Evolutionary conservation across 2,329 filamentous ascomycete genomes (phyloP), one percentile per base, ranked within the genome.

Genomic region (Lachnellula hyalina): DNA sequence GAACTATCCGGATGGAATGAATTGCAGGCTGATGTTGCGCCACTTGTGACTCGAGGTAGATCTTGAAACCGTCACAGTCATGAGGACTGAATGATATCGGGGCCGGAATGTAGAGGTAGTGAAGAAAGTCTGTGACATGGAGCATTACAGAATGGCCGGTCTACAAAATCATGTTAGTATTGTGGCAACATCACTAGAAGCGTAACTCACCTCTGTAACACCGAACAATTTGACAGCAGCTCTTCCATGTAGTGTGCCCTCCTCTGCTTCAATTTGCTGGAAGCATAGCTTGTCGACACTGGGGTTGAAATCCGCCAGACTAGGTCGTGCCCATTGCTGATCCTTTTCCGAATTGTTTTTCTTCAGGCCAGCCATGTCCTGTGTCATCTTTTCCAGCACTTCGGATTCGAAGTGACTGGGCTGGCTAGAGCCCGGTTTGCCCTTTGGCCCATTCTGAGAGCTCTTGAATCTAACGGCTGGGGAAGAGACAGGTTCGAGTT

Each of bases 231-330:
- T 95, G 54, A 99, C 83, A 0, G 90, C 86, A 0, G 89, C 78
- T 67, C 78, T 85, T 48, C 89, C 89, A 68, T 86, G 76, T 1
- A 96, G 72, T 3, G 84, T 88, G 19, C 94, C 93, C 70, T 99
- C 93, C 68, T 97, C 92, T 1, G 85, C 87, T 67, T 99, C 95
- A 63, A 99, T 99, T 67, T 95, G 88, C 74, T 99, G 94, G 68
- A 99, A 97, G 61, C 82, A 84, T n/a, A 99, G 77, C 61, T 75
- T 85, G 61, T 94, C 84, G 36, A 74, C 83, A 51, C 80, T 69
- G 8, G 85, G 78, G 56, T 86, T 75, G 66, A 87, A 88, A 62
- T 79, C 75, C 21, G 75, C 75, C 32, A 90, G 69, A 32, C 73
- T 71, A 15, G 86, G 86, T 51, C 86, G 76, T 47, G 87, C 85